Evolutionary conservation across 441 rosid species (phyloP), one percentile per base, ranked within the genome.

Genomic region (Jatropha multifida): DNA sequence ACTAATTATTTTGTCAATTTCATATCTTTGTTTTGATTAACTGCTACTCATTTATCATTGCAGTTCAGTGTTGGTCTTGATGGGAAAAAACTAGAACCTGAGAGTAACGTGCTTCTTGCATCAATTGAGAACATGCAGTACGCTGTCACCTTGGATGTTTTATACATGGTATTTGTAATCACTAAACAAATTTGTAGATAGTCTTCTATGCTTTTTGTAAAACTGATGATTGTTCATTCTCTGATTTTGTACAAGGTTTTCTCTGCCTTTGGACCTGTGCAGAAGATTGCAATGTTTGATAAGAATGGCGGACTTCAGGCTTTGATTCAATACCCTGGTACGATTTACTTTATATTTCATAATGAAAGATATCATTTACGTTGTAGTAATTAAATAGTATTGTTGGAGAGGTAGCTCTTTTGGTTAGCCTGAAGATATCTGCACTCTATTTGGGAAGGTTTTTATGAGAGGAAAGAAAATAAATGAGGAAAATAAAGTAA

Each of bases 111-210:
- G 68, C 98, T 94, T 81, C 99, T 91, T 18, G 99, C 99, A 80
- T 96, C 99, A 40, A 96, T 96, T 48, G 99, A 96, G 87, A 96
- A 96, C 83, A 96, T 96, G 99, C 99, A 94, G 78, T 96, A 96
- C 84, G 98, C 95, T 73, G 98, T 96, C 79, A 91, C 99, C 65
- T 86, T 96, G 88, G 99, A 96, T 83, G 98, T 90, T 68, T 79
- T 96, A 60, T 95, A 92, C 85, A 91, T 79, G 97, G 99, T 96
- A 90, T 76, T 58, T 76, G 23, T 69, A 68, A 66, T 77, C 56
- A 15, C 38, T 23, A 17, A 8, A 61, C 55, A 59, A 32, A 42
- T 51, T 23, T 58, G 51, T 20, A 27, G n/a, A 40, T 67, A 65
- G 71, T 42, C 20, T 44, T 69, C 42, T 58, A 38, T 40, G 26